These are phyloP conservation scores for Pleurotus cornucopiae DNA, from an alignment of 768 basidiomycete genomes.

Conservation along the genomic window DNA sequence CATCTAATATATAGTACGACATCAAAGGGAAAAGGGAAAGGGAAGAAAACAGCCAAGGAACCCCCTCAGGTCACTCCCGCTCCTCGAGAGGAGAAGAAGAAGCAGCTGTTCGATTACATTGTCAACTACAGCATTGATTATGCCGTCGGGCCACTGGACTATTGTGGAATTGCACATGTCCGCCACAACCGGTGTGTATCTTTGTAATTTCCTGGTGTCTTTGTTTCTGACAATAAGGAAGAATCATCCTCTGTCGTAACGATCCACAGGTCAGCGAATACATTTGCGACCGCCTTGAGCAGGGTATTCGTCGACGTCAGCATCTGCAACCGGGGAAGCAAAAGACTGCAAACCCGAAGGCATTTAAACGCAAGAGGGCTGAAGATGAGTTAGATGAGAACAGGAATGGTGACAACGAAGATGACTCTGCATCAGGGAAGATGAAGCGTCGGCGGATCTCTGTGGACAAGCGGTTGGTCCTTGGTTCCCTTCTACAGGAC, in stretches of 20 bases:
- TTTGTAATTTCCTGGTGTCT: not conserved
- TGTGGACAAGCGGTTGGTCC: not conserved
- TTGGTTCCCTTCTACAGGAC: not conserved
- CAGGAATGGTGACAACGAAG: not conserved
- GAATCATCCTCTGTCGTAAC: not conserved
- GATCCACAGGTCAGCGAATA: not conserved
- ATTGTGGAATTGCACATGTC: constrained; percentile 7
- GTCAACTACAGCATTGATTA: constrained; percentile 6
- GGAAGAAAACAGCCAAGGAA: not conserved
- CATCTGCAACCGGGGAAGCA: not conserved
- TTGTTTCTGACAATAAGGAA: not conserved
- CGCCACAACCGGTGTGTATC: not conserved
- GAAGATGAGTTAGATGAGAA: not conserved
- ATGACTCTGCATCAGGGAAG: not conserved
- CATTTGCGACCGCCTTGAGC: not conserved
- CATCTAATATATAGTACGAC: not conserved
- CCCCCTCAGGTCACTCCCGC: not conserved
- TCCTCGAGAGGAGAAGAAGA: not conserved
- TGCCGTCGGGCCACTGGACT: constrained; percentile 9
- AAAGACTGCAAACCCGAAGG: not conserved
- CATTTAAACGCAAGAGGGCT: not conserved
- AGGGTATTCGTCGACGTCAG: not conserved
- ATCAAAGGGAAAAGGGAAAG: not conserved
- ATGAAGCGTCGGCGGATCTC: not conserved
- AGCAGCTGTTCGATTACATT: constrained; percentile 1